phyloP scores from a whole-genome alignment of 164 flowering plant species.

The Amborella trichopoda region DNA sequence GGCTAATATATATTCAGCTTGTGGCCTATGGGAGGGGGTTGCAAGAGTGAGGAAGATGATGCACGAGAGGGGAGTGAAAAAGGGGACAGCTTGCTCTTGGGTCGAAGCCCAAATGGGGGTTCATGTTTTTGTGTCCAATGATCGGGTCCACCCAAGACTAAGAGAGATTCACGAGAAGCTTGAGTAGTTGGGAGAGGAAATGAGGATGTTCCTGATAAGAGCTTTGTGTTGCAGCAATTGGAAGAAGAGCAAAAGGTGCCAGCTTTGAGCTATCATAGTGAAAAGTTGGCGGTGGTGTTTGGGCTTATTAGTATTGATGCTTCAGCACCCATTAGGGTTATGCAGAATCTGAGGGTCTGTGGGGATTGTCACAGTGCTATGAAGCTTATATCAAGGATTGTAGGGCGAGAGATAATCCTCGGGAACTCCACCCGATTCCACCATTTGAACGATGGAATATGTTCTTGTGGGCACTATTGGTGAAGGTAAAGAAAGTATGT shows the following conservation, averaged over 20 bases:
- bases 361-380: not conserved
- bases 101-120: not conserved
- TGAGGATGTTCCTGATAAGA: constrained; percentile 1
- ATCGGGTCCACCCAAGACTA: constrained; percentile 1
- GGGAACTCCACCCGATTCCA: constrained; percentile 1
- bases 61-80: constrained; percentile 22
- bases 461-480: constrained; percentile 2
- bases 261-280: not conserved
- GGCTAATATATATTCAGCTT: constrained; percentile 44
- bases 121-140: constrained; percentile 5
- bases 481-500: not conserved
- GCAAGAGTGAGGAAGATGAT: constrained; percentile 38
- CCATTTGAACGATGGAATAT: not conserved
- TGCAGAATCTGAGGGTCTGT: constrained; percentile 2
- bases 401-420: not conserved
- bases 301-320: not conserved
- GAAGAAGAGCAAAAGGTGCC: constrained; percentile 3
- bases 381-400: not conserved
- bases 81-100: not conserved
- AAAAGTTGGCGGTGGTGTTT: constrained; percentile 1
- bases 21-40: constrained; percentile 49
- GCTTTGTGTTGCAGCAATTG: not conserved
- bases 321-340: constrained; percentile 2
- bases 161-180: not conserved
- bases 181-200: not conserved